phyloP scores from a whole-genome alignment of 345 rosid species.

The Iberis pinnata region DNA sequence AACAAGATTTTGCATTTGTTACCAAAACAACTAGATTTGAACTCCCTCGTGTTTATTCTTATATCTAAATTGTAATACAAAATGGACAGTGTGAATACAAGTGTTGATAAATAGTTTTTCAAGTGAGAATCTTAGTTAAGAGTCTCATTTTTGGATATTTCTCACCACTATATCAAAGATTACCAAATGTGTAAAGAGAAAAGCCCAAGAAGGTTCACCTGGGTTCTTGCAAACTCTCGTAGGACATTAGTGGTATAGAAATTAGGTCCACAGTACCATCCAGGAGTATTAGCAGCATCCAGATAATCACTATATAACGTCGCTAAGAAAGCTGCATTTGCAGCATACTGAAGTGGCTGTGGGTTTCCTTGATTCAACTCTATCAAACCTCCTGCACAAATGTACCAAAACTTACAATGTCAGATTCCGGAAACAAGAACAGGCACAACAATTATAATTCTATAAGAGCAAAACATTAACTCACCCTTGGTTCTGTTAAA shows the following conservation, averaged over 20 bases:
- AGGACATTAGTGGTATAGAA: slow-evolving; percentile 62
- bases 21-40: not conserved
- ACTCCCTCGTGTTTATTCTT: not conserved
- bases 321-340: slow-evolving; percentile 89
- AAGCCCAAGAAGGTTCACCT: slow-evolving; percentile 40
- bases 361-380: slow-evolving; percentile 86
- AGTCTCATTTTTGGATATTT: not conserved
- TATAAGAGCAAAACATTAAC: slow-evolving; percentile 2
- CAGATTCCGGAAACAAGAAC: not conserved
- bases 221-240: slow-evolving; percentile 76
- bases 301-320: slow-evolving; percentile 77
- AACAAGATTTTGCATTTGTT: not conserved
- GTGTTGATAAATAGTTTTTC: not conserved
- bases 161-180: not conserved
- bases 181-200: not conserved
- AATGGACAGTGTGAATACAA: not conserved
- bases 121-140: not conserved
- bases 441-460: slow-evolving; percentile 18
- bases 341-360: slow-evolving; percentile 93
- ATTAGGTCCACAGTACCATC: slow-evolving; percentile 93
- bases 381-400: slow-evolving; percentile 64
- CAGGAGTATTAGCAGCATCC: slow-evolving; percentile 94
- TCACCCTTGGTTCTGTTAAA: slow-evolving; percentile 70
- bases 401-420: slow-evolving; percentile 7
- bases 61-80: not conserved